These are phyloP conservation scores for Echinochloa phyllopogon DNA, from an alignment of 176 grass and related monocot species.

Conservation along the genomic window DNA sequence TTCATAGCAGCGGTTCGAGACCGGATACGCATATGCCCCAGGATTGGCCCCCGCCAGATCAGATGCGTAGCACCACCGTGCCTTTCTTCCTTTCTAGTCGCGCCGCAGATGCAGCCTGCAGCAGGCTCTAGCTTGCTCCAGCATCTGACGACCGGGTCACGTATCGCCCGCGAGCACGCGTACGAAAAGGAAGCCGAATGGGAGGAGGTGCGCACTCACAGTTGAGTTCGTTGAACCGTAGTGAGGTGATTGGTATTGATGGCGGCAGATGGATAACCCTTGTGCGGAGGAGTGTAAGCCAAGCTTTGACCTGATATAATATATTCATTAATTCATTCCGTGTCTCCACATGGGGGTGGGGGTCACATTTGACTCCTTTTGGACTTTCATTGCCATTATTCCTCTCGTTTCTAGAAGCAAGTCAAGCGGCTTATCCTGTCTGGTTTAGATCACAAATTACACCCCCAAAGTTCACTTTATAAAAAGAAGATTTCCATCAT, in stretches of 20 bases:
- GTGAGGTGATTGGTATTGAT: neutral
- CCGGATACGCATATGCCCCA: neutral
- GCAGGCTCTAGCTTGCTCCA: neutral
- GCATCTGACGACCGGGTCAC: neutral
- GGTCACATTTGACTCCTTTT: neutral
- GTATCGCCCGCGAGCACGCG: neutral
- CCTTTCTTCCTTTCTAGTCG: neutral
- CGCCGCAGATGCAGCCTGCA: too few relatives aligned
- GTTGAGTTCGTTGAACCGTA: conserved; percentile 21
- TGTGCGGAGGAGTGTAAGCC: too few relatives aligned
- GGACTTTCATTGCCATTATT: neutral
- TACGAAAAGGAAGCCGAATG: neutral
- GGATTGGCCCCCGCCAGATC: neutral
- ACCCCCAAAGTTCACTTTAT: too few relatives aligned
- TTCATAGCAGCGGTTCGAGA: neutral
- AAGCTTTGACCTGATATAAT: neutral
- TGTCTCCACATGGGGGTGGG: neutral
- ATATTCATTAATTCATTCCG: neutral
- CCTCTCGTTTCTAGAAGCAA: neutral
- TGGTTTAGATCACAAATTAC: too few relatives aligned
- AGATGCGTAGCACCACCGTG: neutral
- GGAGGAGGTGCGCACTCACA: neutral
- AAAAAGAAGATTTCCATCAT: too few relatives aligned
- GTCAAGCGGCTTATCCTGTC: neutral
- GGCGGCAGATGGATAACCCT: neutral